Conservation (phyloP, 257 asterid genomes). For the Forsythia viridissima region DNA sequence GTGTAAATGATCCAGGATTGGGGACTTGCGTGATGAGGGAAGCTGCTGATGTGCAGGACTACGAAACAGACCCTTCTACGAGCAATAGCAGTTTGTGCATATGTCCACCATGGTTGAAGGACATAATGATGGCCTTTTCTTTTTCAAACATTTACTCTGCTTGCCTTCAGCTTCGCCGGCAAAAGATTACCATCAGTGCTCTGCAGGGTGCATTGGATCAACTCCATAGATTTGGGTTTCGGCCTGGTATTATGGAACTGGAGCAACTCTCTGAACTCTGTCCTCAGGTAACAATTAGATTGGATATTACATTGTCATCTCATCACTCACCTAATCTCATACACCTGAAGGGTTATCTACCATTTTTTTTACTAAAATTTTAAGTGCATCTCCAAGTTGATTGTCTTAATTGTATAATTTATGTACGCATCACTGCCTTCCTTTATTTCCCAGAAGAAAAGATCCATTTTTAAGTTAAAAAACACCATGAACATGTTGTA, state of each 20-base stretch:
- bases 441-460: not conserved
- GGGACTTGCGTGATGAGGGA: constrained; percentile 55
- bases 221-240: constrained; percentile 52
- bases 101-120: constrained; percentile 83
- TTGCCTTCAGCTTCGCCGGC: constrained; percentile 52
- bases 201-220: constrained; percentile 47
- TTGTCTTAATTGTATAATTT: constrained; percentile 1
- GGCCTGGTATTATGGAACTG: constrained; percentile 44
- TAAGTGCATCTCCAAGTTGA: not conserved
- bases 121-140: constrained; percentile 50
- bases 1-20: constrained; percentile 55
- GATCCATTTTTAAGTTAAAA: not conserved
- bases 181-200: constrained; percentile 38
- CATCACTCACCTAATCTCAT: not conserved
- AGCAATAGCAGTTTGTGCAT: constrained; percentile 39
- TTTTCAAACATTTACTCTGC: constrained; percentile 66
- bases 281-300: constrained; percentile 59
- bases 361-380: not conserved
- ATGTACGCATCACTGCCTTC: not conserved
- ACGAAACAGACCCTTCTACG: constrained; percentile 32
- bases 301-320: constrained; percentile 9
- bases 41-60: constrained; percentile 26
- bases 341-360: not conserved
- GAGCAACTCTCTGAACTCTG: constrained; percentile 70
- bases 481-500: not conserved